phyloP scores from a whole-genome alignment of 345 rosid species.

The Triadica sebifera region DNA sequence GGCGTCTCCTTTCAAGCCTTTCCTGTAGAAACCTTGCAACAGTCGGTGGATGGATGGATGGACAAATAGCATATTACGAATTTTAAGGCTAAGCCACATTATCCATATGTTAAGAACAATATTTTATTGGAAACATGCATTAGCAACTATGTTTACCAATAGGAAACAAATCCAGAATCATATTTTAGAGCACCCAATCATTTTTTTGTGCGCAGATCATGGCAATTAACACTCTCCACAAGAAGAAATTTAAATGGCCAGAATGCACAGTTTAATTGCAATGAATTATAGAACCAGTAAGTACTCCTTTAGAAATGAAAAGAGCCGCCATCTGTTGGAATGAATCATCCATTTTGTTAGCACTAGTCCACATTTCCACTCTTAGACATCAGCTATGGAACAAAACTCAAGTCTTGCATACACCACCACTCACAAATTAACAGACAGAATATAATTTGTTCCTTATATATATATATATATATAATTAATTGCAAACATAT shows the following conservation, averaged over 20 bases:
- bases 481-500: too few species aligned
- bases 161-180: too few species aligned
- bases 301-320: not conserved
- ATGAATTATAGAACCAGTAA: not conserved
- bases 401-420: not conserved
- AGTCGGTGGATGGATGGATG: not conserved
- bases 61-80: not conserved
- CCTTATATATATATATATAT: too few species aligned
- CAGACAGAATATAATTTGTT: not conserved
- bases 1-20: slow-evolving; percentile 81
- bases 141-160: not conserved
- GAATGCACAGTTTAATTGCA: too few species aligned
- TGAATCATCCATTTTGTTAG: not conserved
- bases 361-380: not conserved
- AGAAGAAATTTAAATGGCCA: too few species aligned
- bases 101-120: not conserved
- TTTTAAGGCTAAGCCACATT: not conserved
- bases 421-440: not conserved
- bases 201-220: too few species aligned
- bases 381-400: not conserved
- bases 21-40: slow-evolving; percentile 46
- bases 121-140: not conserved
- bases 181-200: too few species aligned
- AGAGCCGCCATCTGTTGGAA: not conserved
- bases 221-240: too few species aligned